Evolutionary conservation across 2,329 filamentous ascomycete species (phyloP).

Genomic region (Colletotrichum destructivum): DNA sequence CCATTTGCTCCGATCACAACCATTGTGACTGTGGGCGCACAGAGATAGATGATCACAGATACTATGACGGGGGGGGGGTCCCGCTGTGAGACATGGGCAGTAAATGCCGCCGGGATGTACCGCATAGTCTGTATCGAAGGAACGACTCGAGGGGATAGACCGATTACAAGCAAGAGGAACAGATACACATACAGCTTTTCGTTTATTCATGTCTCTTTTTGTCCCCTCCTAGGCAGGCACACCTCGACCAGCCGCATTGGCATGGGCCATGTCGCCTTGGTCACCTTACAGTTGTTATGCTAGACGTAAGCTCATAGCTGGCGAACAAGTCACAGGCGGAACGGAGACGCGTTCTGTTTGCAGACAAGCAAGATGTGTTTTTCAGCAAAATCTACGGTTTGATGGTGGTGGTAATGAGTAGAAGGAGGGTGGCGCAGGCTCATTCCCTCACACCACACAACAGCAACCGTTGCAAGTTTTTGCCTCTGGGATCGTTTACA

Average conservation of each 20-base stretch:
- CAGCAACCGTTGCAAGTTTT: neutral
- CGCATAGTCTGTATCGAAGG: conserved; percentile 1
- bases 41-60: conserved; percentile 20
- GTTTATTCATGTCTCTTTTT: too few species aligned
- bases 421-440: neutral
- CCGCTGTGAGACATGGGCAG: conserved; percentile 34
- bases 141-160: neutral
- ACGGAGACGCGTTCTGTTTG: neutral
- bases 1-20: too few species aligned
- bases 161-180: neutral
- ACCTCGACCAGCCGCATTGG: neutral
- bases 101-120: conserved; percentile 5
- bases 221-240: neutral
- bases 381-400: neutral
- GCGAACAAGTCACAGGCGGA: neutral
- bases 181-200: too few species aligned
- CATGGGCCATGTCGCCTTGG: neutral
- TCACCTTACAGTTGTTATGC: neutral
- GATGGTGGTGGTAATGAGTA: too few species aligned
- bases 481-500: neutral
- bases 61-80: conserved; percentile 17
- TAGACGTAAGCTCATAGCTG: neutral
- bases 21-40: conserved; percentile 5
- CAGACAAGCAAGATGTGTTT: neutral
- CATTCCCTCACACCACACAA: too few species aligned